Evolutionary conservation across 1,139 yeast genomes (phyloP).

Genomic region (Geotrichum carabidarum): DNA sequence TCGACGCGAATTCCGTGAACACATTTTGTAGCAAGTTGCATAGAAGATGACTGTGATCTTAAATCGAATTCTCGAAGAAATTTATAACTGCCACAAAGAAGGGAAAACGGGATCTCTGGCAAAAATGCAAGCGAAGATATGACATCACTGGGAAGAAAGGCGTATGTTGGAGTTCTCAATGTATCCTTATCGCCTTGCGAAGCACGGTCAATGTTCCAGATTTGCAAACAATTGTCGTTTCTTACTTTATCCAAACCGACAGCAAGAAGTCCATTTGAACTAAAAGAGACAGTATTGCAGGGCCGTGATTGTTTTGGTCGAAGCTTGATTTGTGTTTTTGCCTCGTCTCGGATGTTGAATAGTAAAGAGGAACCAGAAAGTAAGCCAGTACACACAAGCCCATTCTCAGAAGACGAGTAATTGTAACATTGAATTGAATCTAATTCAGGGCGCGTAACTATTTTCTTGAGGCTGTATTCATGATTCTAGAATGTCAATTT

Average conservation of each 20-base stretch:
- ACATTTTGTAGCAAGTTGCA: constrained; percentile 72
- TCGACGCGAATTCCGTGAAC: constrained; percentile 66
- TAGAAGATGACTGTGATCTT: constrained; percentile 61
- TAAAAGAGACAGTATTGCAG: constrained; percentile 71
- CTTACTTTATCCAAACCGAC: constrained; percentile 77
- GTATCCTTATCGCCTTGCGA: constrained; percentile 12
- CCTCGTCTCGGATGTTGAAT: constrained; percentile 49
- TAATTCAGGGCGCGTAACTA: constrained; percentile 53
- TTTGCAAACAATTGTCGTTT: constrained; percentile 69
- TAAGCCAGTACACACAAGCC: constrained; percentile 69
- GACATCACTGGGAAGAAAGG: constrained; percentile 70
- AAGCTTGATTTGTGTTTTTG: constrained; percentile 45
- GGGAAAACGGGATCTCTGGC: constrained; percentile 51
- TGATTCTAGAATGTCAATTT: constrained; percentile 16
- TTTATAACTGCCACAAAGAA: constrained; percentile 75
- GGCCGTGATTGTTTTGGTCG: constrained; percentile 67
- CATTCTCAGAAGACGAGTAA: constrained; percentile 53
- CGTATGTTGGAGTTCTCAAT: constrained; percentile 44
- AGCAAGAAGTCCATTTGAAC: constrained; percentile 59
- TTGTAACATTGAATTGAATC: constrained; percentile 69
- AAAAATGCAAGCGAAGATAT: constrained; percentile 63
- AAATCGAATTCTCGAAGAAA: constrained; percentile 73
- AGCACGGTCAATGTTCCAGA: constrained; percentile 69
- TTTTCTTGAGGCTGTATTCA: constrained; percentile 22
- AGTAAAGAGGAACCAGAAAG: constrained; percentile 62